phyloP scores from a whole-genome alignment of 164 flowering plant species.

The Magnolia kwangsiensis region DNA sequence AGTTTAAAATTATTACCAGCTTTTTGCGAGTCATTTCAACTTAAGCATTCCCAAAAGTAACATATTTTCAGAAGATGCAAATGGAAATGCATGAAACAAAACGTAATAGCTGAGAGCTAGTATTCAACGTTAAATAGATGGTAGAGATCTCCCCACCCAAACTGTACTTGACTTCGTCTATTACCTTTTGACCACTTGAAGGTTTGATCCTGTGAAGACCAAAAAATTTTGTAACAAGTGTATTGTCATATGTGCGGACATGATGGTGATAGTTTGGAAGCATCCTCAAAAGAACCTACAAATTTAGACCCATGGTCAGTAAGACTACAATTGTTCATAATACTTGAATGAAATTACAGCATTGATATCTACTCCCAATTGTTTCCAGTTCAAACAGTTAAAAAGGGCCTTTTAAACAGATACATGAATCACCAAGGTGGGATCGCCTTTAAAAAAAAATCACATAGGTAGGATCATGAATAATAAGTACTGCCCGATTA shows the following conservation, averaged over 20 bases:
- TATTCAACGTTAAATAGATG: neutral
- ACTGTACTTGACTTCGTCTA: neutral
- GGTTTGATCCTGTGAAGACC: constrained; percentile 98
- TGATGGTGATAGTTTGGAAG: constrained; percentile 88
- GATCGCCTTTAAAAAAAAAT: neutral
- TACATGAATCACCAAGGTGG: neutral
- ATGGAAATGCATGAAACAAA: neutral
- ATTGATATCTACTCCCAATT: neutral
- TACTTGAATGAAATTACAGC: neutral
- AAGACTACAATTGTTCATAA: neutral
- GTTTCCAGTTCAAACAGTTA: neutral
- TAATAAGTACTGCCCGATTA: too few relatives aligned
- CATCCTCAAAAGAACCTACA: constrained; percentile 92
- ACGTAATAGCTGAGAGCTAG: neutral
- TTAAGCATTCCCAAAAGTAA: neutral
- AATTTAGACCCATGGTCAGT: constrained; percentile 15
- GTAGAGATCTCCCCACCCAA: neutral
- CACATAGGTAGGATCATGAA: neutral
- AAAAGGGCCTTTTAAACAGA: neutral
- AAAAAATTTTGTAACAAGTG: constrained; percentile 94
- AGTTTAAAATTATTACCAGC: constrained; percentile 12
- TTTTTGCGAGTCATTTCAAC: neutral
- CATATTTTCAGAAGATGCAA: neutral
- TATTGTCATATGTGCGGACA: constrained; percentile 79
- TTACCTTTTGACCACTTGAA: constrained; percentile 98